Base-by-base conservation (phyloP, 2,329 filamentous ascomycete genomes). In the Claviceps sp. region DNA sequence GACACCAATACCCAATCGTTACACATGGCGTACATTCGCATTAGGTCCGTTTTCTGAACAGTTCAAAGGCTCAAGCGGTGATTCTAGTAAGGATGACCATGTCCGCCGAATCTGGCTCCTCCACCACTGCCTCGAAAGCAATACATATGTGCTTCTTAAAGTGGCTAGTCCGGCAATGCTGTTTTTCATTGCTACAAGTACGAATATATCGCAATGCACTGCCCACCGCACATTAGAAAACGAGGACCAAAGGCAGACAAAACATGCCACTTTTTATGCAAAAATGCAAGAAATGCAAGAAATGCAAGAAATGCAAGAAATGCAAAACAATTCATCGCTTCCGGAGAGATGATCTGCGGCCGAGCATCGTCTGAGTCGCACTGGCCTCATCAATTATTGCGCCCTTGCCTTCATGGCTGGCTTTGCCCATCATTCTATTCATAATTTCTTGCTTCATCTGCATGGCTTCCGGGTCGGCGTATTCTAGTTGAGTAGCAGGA, bases 401-500 rank as follows among this genome's bases (percentile, higher is more conserved):
- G 29, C 14, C 13, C 17, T 36, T 44, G 5, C n/a, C 38, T 2
- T 44, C 44, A 5, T 22, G 38, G 4, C 42, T 52, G 42, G 50
- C 50, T 11, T 57, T 60, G 2, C 61, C 58, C 56, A 64, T 64
- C 66, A 77, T 73, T 55, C 68, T 70, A 49, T 61, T 70, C 66
- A 76, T 69, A 17, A 77, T 58, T 54, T 66, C 63, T 34, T 66
- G 68, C 58, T 70, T 73, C 49, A 65, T 66, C 53, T 66, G 63
- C 54, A 68, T 64, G 2, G 74, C 75, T 17, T 75, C 71, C 0
- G 74, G 71, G 52, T 79, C 74, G 4, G 71, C 67, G 52, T 80
- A 80, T 53, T 70, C 71, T 3, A 81, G 64, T 61, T 81, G 77
- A 7, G 77, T 79, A 2, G 71, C 65, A 0, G 71, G 68, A 6